Conservation (phyloP, 805 yeast species). For the Zygotorulaspora danielsina region DNA sequence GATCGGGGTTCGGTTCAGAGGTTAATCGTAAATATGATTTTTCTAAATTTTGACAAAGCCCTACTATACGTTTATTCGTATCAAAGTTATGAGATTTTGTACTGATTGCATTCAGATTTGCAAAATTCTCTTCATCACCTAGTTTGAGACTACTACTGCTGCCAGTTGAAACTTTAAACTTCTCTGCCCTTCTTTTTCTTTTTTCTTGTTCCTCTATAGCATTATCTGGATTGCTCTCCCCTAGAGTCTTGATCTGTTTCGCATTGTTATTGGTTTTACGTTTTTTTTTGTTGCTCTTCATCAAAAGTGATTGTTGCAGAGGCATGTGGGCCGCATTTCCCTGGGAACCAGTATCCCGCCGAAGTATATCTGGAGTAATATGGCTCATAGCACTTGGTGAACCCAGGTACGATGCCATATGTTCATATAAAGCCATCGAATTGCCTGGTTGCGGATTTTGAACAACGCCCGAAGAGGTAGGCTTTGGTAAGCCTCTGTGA, state of each 20-base stretch:
- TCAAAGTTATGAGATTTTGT: slow-evolving; percentile 33
- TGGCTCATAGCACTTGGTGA: not conserved
- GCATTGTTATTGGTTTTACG: slow-evolving; percentile 3
- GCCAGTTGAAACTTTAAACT: slow-evolving; percentile 26
- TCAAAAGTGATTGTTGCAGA: slow-evolving; percentile 13
- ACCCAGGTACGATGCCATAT: not conserved
- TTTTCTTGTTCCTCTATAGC: slow-evolving; percentile 25
- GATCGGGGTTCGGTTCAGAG: slow-evolving; percentile 82
- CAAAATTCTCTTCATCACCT: slow-evolving; percentile 23
- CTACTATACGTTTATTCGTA: slow-evolving; percentile 46
- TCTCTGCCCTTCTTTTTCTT: slow-evolving; percentile 36
- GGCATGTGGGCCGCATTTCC: not conserved
- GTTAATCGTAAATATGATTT: slow-evolving; percentile 81
- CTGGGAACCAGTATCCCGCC: not conserved
- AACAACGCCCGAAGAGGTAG: slow-evolving; percentile 4
- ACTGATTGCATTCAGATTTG: slow-evolving; percentile 30
- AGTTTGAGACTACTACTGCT: slow-evolving; percentile 8
- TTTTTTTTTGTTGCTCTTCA: slow-evolving; percentile 12
- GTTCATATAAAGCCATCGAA: not conserved
- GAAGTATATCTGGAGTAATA: not conserved
- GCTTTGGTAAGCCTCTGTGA: slow-evolving; percentile 3
- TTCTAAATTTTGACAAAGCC: slow-evolving; percentile 62
- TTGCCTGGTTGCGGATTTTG: not conserved
- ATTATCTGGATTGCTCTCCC: slow-evolving; percentile 2
- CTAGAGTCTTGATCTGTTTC: slow-evolving; percentile 13